A percentile compares a stretch with the other conserved stretches of the same genome.
phyloP scores from a whole-genome alignment of 176 grass and related monocot species.

The Cocos nucifera region DNA sequence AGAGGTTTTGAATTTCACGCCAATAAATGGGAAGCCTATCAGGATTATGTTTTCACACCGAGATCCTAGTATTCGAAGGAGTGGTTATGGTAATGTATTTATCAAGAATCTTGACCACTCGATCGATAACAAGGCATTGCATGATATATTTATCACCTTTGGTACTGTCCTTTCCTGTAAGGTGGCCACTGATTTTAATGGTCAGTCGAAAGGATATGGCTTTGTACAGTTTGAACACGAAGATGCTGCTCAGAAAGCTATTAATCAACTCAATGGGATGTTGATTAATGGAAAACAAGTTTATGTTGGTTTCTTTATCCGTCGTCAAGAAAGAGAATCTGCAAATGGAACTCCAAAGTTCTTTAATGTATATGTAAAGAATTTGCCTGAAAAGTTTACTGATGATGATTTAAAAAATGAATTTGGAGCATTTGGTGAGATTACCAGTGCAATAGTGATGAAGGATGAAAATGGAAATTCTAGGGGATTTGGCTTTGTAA shows the following conservation, averaged over 20 bases:
- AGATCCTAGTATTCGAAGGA: conserved; percentile 29
- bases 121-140: conserved; percentile 33
- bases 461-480: conserved; percentile 26
- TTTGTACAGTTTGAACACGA: conserved; percentile 39
- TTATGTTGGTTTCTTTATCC: conserved; percentile 27
- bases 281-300: conserved; percentile 28
- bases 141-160: conserved; percentile 21
- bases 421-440: conserved; percentile 30
- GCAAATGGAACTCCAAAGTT: conserved; percentile 7
- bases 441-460: conserved; percentile 39
- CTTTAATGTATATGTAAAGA: conserved; percentile 44
- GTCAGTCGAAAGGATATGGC: conserved; percentile 32
- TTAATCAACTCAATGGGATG: conserved; percentile 33
- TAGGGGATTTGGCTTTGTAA: conserved; percentile 43
- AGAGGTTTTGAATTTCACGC: conserved; percentile 32
- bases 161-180: conserved; percentile 42
- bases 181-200: conserved; percentile 26
- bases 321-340: conserved; percentile 10
- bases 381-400: conserved; percentile 23
- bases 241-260: conserved; percentile 28
- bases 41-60: conserved; percentile 39
- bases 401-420: conserved; percentile 23
- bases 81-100: conserved; percentile 34
- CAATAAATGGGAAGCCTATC: conserved; percentile 26
- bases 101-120: conserved; percentile 34